A percentile compares a stretch with the other conserved stretches of the same genome.
These are phyloP conservation scores for Rhytidhysteron rufulum DNA, from an alignment of 2,329 filamentous ascomycete genomes.

Conservation along the genomic window DNA sequence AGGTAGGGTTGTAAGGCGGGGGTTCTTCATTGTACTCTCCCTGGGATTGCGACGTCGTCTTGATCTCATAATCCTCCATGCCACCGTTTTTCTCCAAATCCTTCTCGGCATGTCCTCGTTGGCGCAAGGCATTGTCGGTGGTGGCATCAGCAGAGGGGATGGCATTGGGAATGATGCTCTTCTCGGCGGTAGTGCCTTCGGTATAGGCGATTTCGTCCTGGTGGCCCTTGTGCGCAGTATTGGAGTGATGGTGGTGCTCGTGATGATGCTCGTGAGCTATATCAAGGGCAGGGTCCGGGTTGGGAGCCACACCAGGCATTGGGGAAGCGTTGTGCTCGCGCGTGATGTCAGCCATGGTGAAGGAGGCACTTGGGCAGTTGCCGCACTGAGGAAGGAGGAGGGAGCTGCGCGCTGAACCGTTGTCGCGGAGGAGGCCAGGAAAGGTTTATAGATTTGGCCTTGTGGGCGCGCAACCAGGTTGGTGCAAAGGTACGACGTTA, in stretches of 20 bases:
- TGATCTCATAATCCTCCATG: conserved; percentile 36
- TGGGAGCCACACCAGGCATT: conserved; percentile 28
- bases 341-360: conserved; percentile 28
- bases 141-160: too few relatives aligned
- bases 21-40: too few relatives aligned
- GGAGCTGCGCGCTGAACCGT: conserved; percentile 8
- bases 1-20: too few relatives aligned
- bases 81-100: conserved; percentile 32
- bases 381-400: conserved; percentile 11
- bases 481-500: too few relatives aligned
- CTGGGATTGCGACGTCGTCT: too few relatives aligned
- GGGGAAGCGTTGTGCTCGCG: conserved; percentile 32
- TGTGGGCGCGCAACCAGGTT: too few relatives aligned
- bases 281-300: conserved; percentile 36
- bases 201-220: conserved; percentile 26
- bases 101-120: conserved; percentile 22
- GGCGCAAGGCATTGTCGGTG: conserved; percentile 42
- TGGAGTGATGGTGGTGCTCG: conserved; percentile 35
- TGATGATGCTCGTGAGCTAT: conserved; percentile 35
- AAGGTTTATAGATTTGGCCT: too few relatives aligned
- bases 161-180: conserved; percentile 22
- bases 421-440: conserved; percentile 18
- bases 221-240: conserved; percentile 22
- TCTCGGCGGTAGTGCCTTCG: conserved; percentile 33
- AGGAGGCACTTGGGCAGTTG: conserved; percentile 24